These are phyloP conservation scores for Cladophialophora exuberans DNA, from an alignment of 2,329 filamentous ascomycete species.

Conservation along the genomic window DNA sequence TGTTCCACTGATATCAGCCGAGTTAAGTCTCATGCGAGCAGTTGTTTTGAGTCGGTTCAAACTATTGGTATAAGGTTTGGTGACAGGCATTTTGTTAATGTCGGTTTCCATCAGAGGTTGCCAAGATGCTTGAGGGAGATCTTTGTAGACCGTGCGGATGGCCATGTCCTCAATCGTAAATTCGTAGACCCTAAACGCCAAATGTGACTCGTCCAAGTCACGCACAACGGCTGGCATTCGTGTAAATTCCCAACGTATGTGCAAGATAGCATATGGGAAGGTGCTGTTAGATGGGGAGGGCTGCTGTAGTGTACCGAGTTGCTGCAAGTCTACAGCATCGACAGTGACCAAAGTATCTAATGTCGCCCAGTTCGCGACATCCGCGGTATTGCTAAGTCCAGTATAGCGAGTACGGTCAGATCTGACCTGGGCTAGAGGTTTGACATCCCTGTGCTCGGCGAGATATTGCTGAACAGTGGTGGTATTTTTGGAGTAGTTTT, in stretches of 20 bases:
- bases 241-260: constrained; percentile 53
- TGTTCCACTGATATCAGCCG: constrained; percentile 20
- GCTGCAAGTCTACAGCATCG: constrained; percentile 18
- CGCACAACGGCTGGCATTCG: constrained; percentile 15
- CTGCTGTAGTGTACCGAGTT: constrained; percentile 30
- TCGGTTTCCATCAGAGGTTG: constrained; percentile 51
- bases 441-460: constrained; percentile 46
- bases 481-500: constrained; percentile 16
- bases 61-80: constrained; percentile 6
- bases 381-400: constrained; percentile 49
- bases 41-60: constrained; percentile 9
- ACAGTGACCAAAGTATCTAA: constrained; percentile 53
- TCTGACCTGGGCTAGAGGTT: constrained; percentile 51
- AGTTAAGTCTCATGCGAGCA: constrained; percentile 7
- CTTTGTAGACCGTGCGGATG: constrained; percentile 52
- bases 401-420: constrained; percentile 53
- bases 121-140: constrained; percentile 55
- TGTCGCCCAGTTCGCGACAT: constrained; percentile 51
- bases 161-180: constrained; percentile 59
- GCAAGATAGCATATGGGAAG: constrained; percentile 57
- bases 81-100: constrained; percentile 56
- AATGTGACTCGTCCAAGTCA: constrained; percentile 34
- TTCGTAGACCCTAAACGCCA: constrained; percentile 53
- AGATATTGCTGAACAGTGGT: constrained; percentile 42
- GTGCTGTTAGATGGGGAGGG: constrained; percentile 31